Conservation (phyloP, 192 early-diverging fungal genomes). For the Coemansia sp. region DNA sequence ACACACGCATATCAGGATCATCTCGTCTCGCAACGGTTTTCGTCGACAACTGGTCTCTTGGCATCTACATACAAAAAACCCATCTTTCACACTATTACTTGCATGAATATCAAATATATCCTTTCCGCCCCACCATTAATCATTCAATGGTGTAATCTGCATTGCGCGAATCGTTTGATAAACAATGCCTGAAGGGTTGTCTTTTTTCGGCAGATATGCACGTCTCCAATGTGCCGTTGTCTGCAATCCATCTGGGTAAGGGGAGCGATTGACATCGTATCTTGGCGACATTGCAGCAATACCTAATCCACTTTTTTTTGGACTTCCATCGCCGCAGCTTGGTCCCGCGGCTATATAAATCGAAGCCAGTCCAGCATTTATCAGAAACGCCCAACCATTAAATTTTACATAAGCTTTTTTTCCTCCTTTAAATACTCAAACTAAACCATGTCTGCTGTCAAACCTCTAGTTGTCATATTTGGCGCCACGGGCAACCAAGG, state of each 20-base stretch:
- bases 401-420: neutral
- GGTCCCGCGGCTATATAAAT: too few relatives aligned
- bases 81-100: neutral
- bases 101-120: neutral
- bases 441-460: neutral
- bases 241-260: neutral
- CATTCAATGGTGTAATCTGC: neutral
- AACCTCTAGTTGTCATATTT: slow-evolving; percentile 20
- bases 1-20: neutral
- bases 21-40: neutral
- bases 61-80: neutral
- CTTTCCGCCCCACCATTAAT: slow-evolving; percentile 2
- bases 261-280: neutral
- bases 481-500: slow-evolving; percentile 32
- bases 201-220: neutral
- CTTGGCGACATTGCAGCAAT: too few relatives aligned
- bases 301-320: too few relatives aligned
- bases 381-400: too few relatives aligned
- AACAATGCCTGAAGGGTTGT: neutral
- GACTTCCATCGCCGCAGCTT: too few relatives aligned
- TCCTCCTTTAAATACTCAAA: neutral
- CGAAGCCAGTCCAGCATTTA: too few relatives aligned
- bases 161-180: neutral
- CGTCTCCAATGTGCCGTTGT: neutral
- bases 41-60: neutral